Percentiles rank a stretch among this genome's conserved stretches.
phyloP scores from a whole-genome alignment of 2,329 filamentous ascomycete genomes.

The Juglanconis oblonga region DNA sequence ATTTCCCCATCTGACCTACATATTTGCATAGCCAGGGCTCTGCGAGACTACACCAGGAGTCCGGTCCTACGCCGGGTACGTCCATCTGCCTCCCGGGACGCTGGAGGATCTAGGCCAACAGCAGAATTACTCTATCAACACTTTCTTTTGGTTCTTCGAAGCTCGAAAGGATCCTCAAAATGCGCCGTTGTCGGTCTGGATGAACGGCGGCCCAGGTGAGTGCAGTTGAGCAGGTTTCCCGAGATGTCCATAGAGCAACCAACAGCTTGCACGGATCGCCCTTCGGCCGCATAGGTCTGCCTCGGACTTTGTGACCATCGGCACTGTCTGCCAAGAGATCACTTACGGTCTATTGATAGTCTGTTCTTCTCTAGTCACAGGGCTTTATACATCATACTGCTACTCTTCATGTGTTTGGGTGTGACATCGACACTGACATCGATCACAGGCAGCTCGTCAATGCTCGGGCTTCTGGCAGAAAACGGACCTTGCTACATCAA shows the following conservation, averaged over 20 bases:
- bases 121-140: constrained; percentile 10
- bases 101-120: constrained; percentile 21
- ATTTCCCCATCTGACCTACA: no score
- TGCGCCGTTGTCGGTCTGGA: constrained; percentile 17
- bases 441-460: constrained; percentile 46
- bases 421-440: neutral
- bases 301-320: no score
- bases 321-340: no score
- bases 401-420: neutral
- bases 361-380: no score
- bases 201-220: constrained; percentile 53
- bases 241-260: no score
- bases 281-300: no score
- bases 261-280: no score
- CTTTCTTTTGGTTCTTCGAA: constrained; percentile 17
- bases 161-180: constrained; percentile 15
- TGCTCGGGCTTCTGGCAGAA: constrained; percentile 51
- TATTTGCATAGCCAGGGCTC: constrained; percentile 3
- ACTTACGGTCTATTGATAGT: no score
- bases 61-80: constrained; percentile 9
- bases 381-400: no score
- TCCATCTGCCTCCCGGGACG: constrained; percentile 34
- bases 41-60: constrained; percentile 14
- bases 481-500: constrained; percentile 50
- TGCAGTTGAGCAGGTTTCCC: neutral